A percentile compares a stretch with the other conserved stretches of the same genome.
Evolutionary conservation across 2,329 filamentous ascomycete species (phyloP).

Genomic region (Aureobasidium uvarum): DNA sequence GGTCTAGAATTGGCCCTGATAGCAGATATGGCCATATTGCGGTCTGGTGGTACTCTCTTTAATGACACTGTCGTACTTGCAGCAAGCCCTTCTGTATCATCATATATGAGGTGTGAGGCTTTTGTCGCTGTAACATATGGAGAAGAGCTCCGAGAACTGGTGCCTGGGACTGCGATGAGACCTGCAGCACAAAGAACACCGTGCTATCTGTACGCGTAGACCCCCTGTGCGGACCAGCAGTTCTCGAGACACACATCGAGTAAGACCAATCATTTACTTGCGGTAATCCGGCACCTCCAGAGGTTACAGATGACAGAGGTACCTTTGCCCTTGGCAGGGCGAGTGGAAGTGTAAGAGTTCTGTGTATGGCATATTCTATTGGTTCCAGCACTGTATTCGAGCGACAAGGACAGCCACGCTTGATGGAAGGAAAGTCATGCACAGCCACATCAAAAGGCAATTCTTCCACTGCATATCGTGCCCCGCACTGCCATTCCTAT

Average conservation of each 20-base stretch:
- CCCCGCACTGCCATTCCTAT: constrained; percentile 1
- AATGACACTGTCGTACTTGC: neutral
- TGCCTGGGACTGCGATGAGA: neutral
- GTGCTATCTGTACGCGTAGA: constrained; percentile 3
- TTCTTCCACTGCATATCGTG: constrained; percentile 14
- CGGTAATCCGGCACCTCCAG: neutral
- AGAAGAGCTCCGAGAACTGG: neutral
- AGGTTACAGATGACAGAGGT: neutral
- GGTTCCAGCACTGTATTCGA: neutral
- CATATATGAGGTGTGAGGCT: constrained; percentile 12
- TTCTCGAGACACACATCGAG: neutral
- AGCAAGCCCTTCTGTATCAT: neutral
- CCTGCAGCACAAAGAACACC: constrained; percentile 6
- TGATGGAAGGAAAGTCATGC: neutral
- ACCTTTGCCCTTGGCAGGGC: neutral
- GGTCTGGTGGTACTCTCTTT: neutral
- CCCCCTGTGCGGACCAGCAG: neutral
- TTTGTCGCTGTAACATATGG: neutral
- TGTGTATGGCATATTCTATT: constrained; percentile 13
- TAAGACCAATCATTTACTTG: neutral
- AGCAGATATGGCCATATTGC: neutral
- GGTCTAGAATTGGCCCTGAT: neutral
- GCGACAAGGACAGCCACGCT: constrained; percentile 14
- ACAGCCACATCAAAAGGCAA: constrained; percentile 1
- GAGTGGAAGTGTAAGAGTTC: neutral